These are phyloP conservation scores for Tephrocybe sp. DNA, from an alignment of 768 basidiomycete genomes.

Conservation along the genomic window DNA sequence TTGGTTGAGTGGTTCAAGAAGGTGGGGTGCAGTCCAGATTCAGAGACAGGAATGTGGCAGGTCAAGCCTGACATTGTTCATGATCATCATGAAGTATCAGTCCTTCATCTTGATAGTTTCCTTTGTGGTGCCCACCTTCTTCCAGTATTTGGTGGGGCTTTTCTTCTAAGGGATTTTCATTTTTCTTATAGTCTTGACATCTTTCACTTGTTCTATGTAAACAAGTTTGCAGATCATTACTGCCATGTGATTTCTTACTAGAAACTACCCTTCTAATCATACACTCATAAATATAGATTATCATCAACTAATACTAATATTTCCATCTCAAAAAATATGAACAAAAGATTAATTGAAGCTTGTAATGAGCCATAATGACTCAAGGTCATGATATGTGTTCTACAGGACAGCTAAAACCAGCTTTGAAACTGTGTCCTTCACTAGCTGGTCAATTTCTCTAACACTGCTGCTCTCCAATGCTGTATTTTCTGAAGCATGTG, in stretches of 20 bases:
- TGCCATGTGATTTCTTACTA: conserved; percentile 26
- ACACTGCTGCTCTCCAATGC: too few relatives aligned
- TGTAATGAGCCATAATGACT: too few relatives aligned
- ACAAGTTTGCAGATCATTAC: conserved; percentile 32
- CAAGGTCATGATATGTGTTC: too few relatives aligned
- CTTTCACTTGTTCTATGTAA: conserved; percentile 28
- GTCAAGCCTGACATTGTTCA: neutral
- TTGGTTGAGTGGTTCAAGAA: conserved; percentile 28
- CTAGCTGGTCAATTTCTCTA: too few relatives aligned
- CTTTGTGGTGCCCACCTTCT: conserved; percentile 29
- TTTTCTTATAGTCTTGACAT: conserved; percentile 21
- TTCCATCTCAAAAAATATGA: too few relatives aligned
- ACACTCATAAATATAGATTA: too few relatives aligned
- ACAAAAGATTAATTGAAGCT: too few relatives aligned
- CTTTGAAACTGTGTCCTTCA: too few relatives aligned
- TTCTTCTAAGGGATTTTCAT: conserved; percentile 21
- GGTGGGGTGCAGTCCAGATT: neutral
- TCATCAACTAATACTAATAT: too few relatives aligned
- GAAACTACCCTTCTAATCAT: too few relatives aligned
- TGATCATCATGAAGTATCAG: conserved; percentile 1
- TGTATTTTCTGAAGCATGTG: too few relatives aligned
- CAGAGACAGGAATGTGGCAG: neutral
- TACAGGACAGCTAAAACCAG: too few relatives aligned
- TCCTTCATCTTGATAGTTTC: conserved; percentile 29
- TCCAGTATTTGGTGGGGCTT: conserved; percentile 21